These are phyloP conservation scores for Arthromyces matolae DNA, from an alignment of 768 basidiomycete genomes.

Conservation along the genomic window DNA sequence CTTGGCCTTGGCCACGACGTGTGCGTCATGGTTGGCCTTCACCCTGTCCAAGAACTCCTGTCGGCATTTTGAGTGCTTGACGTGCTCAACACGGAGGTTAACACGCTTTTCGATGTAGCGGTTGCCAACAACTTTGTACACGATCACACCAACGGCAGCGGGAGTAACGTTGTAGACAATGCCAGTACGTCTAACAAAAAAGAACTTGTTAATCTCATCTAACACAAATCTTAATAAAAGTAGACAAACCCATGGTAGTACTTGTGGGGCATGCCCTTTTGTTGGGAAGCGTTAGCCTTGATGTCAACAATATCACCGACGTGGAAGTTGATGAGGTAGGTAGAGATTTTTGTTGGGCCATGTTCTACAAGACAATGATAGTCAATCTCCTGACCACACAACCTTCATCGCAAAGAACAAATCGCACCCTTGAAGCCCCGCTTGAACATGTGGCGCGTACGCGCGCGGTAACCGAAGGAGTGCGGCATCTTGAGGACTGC, in stretches of 20 bases:
- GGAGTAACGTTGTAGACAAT: slow-evolving; percentile 99
- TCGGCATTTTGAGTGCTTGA: slow-evolving; percentile 94
- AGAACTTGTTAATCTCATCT: too few species aligned
- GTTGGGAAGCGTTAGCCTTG: slow-evolving; percentile 98
- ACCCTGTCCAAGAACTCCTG: slow-evolving; percentile 97
- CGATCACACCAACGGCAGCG: slow-evolving; percentile 91
- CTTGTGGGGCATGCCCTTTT: slow-evolving; percentile 99
- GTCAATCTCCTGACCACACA: slow-evolving; percentile 9
- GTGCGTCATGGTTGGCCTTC: slow-evolving; percentile 83
- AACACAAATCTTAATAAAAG: background rate
- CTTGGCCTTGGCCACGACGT: slow-evolving; percentile 83
- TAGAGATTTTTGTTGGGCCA: slow-evolving; percentile 87
- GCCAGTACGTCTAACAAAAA: slow-evolving; percentile 75
- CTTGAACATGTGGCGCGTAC: slow-evolving; percentile 99
- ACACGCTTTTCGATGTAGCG: slow-evolving; percentile 99
- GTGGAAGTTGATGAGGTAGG: slow-evolving; percentile 88
- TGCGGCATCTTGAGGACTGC: slow-evolving; percentile 92
- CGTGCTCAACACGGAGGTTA: slow-evolving; percentile 95
- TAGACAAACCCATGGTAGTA: slow-evolving; percentile 90
- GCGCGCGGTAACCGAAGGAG: slow-evolving; percentile 99
- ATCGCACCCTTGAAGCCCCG: slow-evolving; percentile 91
- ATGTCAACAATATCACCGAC: slow-evolving; percentile 99
- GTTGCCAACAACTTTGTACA: slow-evolving; percentile 98
- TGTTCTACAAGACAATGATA: slow-evolving; percentile 64
- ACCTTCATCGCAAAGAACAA: slow-evolving; percentile 1